These are phyloP conservation scores for Penicillium sp. DNA, from an alignment of 2,329 filamentous ascomycete genomes.

Conservation along the genomic window DNA sequence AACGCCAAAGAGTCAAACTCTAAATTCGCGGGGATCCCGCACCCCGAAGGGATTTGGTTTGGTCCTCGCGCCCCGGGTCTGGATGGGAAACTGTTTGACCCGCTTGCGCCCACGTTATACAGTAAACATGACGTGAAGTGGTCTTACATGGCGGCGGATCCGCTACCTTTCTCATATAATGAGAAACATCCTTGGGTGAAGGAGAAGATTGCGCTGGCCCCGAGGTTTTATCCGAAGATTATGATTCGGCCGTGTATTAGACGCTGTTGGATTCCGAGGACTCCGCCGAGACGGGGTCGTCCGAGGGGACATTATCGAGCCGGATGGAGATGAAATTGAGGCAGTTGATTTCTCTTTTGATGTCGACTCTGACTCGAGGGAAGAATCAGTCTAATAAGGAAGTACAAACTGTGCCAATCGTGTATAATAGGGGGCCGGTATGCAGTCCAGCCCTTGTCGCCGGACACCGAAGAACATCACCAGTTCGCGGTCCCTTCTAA, in stretches of 20 bases:
- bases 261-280: not conserved
- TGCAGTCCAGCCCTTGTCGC: not conserved
- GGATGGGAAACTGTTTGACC: not conserved
- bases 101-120: not conserved
- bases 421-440: not conserved
- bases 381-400: not conserved
- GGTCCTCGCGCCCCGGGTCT: not conserved
- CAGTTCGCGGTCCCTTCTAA: too few species aligned
- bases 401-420: not conserved
- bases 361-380: too few species aligned
- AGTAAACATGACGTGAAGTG: not conserved
- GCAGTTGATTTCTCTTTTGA: not conserved
- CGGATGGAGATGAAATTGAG: not conserved
- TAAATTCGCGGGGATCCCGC: not conserved
- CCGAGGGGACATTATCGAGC: constrained; percentile 6
- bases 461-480: too few species aligned
- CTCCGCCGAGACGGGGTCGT: not conserved
- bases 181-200: constrained; percentile 5
- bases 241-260: constrained; percentile 8
- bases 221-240: not conserved
- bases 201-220: not conserved
- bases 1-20: not conserved
- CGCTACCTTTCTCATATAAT: not conserved
- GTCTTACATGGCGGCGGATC: not conserved
- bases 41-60: not conserved